Evolutionary conservation across 176 grass and related monocot genomes (phyloP).

Genomic region (Thalia dealbata): DNA sequence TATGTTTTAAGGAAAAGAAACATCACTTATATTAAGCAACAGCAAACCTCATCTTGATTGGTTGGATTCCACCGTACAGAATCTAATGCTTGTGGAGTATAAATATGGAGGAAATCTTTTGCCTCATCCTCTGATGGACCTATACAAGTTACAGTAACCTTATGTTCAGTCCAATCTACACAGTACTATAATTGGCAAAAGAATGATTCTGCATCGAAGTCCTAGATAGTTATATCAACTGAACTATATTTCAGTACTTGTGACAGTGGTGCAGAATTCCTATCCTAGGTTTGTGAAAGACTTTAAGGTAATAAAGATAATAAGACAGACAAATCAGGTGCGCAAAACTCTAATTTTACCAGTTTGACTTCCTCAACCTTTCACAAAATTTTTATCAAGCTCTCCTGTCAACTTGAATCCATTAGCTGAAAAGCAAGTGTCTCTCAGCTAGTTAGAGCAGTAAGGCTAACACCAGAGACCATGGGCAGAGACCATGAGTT

Average conservation of each 20-base stretch:
- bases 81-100: slow-evolving; percentile 29
- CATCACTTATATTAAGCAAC: not conserved
- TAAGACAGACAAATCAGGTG: no score
- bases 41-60: slow-evolving; percentile 89
- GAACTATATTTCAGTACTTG: not conserved
- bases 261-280: no score
- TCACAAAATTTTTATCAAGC: not conserved
- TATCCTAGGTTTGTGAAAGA: no score
- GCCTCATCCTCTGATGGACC: slow-evolving; percentile 39
- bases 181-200: not conserved
- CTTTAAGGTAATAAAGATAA: no score
- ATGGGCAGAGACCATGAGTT: no score
- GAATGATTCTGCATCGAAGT: not conserved
- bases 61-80: slow-evolving; percentile 76
- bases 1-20: slow-evolving; percentile 2
- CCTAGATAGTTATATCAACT: not conserved
- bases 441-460: no score
- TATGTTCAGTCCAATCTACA: not conserved
- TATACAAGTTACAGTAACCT: slow-evolving; percentile 26
- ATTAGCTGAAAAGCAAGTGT: no score
- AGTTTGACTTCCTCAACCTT: no score
- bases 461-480: no score
- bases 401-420: not conserved
- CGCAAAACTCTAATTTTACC: no score
- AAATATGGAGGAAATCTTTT: slow-evolving; percentile 66